These are phyloP conservation scores for Citrus maxima DNA, from an alignment of 345 rosid species.

Conservation along the genomic window DNA sequence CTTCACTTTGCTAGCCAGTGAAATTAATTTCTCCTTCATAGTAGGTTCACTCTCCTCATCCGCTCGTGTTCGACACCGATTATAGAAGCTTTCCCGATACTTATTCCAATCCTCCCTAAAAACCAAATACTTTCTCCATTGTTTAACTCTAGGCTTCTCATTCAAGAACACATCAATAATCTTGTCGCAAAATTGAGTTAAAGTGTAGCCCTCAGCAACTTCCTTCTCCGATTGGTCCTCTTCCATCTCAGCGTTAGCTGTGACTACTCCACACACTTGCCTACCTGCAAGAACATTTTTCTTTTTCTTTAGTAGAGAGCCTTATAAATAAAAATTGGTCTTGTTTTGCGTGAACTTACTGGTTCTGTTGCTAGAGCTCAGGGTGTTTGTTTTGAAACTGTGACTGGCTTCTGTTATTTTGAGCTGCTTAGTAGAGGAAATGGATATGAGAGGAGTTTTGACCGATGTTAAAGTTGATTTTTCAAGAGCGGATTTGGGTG, in stretches of 20 bases:
- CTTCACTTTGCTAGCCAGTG: slow-evolving; percentile 67
- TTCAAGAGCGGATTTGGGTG: slow-evolving; percentile 23
- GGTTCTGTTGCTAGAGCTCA: slow-evolving; percentile 3
- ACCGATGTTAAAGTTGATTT: slow-evolving; percentile 16
- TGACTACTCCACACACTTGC: slow-evolving; percentile 31
- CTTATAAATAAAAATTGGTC: neutral
- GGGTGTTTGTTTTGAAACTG: slow-evolving; percentile 14
- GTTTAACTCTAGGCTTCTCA: slow-evolving; percentile 71
- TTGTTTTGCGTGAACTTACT: slow-evolving; percentile 17
- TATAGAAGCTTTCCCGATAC: slow-evolving; percentile 67
- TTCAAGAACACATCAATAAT: slow-evolving; percentile 70
- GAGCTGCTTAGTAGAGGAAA: slow-evolving; percentile 19
- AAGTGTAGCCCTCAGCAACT: slow-evolving; percentile 66
- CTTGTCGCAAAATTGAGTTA: slow-evolving; percentile 75
- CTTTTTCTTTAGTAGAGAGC: neutral
- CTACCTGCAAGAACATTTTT: slow-evolving; percentile 34
- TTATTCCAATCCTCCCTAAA: slow-evolving; percentile 86
- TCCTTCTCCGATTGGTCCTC: slow-evolving; percentile 49
- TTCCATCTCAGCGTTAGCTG: slow-evolving; percentile 33
- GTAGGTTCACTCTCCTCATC: slow-evolving; percentile 51
- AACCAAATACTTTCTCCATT: slow-evolving; percentile 78
- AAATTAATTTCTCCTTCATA: slow-evolving; percentile 48
- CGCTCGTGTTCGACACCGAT: slow-evolving; percentile 55
- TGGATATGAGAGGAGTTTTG: slow-evolving; percentile 17
- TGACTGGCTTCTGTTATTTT: slow-evolving; percentile 12